Percentiles rank a stretch among this genome's conserved stretches.
phyloP scores from a whole-genome alignment of 1,139 yeast genomes.

The Geotrichum citri-aurantii region DNA sequence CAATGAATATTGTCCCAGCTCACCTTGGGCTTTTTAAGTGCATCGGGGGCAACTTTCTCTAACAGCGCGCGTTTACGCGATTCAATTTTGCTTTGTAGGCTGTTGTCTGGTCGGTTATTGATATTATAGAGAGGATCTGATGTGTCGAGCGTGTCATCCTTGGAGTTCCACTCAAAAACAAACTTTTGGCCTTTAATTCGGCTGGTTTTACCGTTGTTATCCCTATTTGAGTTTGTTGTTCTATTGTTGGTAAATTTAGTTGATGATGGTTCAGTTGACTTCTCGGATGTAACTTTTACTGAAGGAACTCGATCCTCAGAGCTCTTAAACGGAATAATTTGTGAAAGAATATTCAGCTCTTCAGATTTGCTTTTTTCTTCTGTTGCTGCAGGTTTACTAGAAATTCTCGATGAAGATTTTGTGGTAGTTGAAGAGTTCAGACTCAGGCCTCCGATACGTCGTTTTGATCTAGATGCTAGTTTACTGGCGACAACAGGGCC shows the following conservation, averaged over 20 bases:
- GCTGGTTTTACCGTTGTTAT: background rate
- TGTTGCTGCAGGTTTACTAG: background rate
- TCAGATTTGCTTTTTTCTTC: background rate
- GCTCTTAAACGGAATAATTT: background rate
- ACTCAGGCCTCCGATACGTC: slow-evolving; percentile 12
- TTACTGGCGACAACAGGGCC: slow-evolving; percentile 1
- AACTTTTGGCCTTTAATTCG: slow-evolving; percentile 38
- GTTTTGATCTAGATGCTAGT: background rate
- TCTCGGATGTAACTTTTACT: background rate
- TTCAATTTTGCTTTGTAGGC: slow-evolving; percentile 26
- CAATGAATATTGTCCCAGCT: slow-evolving; percentile 49
- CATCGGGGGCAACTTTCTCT: slow-evolving; percentile 16
- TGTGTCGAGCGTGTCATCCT: slow-evolving; percentile 56
- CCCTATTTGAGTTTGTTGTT: background rate
- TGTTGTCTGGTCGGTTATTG: background rate
- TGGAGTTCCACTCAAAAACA: slow-evolving; percentile 62
- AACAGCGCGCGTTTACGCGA: slow-evolving; percentile 15
- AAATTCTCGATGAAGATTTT: background rate
- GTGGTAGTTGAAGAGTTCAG: background rate
- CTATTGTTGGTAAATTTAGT: background rate
- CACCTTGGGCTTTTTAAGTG: slow-evolving; percentile 13
- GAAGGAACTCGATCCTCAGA: background rate
- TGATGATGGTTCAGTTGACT: background rate
- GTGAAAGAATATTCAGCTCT: slow-evolving; percentile 1
- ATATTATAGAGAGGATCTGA: slow-evolving; percentile 41